Evolutionary conservation across 2,329 filamentous ascomycete species (phyloP), one percentile per base, ranked within the genome.

Genomic region (Drechslerella stenobrocha): DNA sequence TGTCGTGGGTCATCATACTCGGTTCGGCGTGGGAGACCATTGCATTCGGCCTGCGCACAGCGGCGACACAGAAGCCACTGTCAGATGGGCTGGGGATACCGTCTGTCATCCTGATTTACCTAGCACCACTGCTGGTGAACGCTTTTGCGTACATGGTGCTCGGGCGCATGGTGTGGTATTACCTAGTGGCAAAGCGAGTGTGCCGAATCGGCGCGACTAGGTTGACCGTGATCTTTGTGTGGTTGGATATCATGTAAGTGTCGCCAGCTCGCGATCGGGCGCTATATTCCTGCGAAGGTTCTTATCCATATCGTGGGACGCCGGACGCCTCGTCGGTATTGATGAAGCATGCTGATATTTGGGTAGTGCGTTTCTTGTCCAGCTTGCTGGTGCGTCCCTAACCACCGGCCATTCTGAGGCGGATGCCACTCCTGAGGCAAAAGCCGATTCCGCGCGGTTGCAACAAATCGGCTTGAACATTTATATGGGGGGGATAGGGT

Each of bases 401-500:
- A 76, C 64, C 65, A 72, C 50, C 73, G 74, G 3, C 73, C 74
- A 3, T n/a, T 26, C 70, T 35, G 45, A 52, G 7, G 57, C 20
- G 3, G 51, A 77, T 55, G 59, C 80, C 11, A 79, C 79, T 67
- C 74, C 76, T 65, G 75, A 73, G 32, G 13, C 65, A n/a, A 28
- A 70, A 70, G 70, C 66, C 0, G 61, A 75, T 0, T 71, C 74
- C 0, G 69, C 73, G 0, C 71, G 73, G 1, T 72, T 73, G 4
- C 73, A 75, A 22, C 64, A 74, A 24, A 70, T 57, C 18, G 77
- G 74, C 1, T 76, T 79, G 0, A 74, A 78, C 50, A 75, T 80
- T 61, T 83, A 82, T 73, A 83, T 81, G 79, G 80, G 78, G 8
- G 81, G 81, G 0, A 80, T 83, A 13, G 80, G 78, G 0, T 72